Percentiles rank a stretch among this genome's conserved stretches.
phyloP scores from a whole-genome alignment of 2,329 filamentous ascomycete species.

The Arachnomyces sp. region DNA sequence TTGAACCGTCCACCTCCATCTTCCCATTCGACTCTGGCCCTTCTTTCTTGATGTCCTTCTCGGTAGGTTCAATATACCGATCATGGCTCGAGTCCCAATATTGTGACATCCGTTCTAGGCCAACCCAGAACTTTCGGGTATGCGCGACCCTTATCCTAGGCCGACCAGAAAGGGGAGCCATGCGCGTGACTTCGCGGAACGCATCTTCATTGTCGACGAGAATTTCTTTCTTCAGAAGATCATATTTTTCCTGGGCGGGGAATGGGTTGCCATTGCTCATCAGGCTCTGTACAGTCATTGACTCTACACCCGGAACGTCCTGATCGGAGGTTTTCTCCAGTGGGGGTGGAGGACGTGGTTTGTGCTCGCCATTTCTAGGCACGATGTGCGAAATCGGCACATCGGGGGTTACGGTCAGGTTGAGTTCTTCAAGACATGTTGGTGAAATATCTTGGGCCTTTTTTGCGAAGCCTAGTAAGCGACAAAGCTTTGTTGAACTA shows the following conservation, averaged over 20 bases:
- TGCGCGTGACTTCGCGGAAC: constrained; percentile 47
- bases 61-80: constrained; percentile 41
- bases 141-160: constrained; percentile 45
- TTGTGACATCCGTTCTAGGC: constrained; percentile 50
- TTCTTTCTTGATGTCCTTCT: constrained; percentile 12
- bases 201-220: constrained; percentile 48
- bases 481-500: constrained; percentile 32
- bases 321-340: constrained; percentile 22
- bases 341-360: constrained; percentile 29
- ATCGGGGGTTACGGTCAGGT: constrained; percentile 31
- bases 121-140: constrained; percentile 53
- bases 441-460: constrained; percentile 33
- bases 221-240: constrained; percentile 43
- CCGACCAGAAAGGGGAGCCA: constrained; percentile 36
- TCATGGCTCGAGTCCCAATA: constrained; percentile 56
- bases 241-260: constrained; percentile 42
- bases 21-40: constrained; percentile 7
- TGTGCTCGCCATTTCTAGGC: constrained; percentile 21
- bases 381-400: constrained; percentile 30
- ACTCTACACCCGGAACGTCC: constrained; percentile 19
- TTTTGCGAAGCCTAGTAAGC: constrained; percentile 36
- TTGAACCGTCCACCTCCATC: constrained; percentile 11
- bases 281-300: constrained; percentile 18
- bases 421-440: constrained; percentile 33
- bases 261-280: constrained; percentile 43